phyloP scores from a whole-genome alignment of 108 stramenopile species.

The Nitzschia sp. region DNA sequence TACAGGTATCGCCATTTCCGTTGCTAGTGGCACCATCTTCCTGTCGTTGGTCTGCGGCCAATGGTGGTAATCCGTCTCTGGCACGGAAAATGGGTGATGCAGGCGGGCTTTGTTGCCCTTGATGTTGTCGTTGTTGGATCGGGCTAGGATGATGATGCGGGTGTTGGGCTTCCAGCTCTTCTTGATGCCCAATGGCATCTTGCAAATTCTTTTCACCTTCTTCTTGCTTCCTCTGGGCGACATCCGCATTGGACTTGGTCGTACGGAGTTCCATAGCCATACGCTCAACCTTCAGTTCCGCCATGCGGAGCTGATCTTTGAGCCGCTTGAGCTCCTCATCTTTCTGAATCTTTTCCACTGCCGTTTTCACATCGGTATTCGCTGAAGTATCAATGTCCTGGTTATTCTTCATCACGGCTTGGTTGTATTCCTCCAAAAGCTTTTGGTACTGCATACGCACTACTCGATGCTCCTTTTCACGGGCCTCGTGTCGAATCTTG shows the following conservation, averaged over 20 bases:
- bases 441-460: constrained; percentile 15
- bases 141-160: neutral
- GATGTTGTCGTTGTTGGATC: neutral
- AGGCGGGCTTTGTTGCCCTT: neutral
- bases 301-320: constrained; percentile 1
- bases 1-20: neutral
- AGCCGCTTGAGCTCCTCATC: constrained; percentile 11
- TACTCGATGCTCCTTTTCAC: constrained; percentile 13
- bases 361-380: neutral
- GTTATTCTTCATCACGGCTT: neutral
- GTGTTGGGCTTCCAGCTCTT: neutral
- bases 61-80: neutral
- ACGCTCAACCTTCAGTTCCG: constrained; percentile 8
- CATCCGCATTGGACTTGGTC: constrained; percentile 5
- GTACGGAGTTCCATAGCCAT: neutral
- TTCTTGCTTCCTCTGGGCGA: constrained; percentile 11
- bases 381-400: neutral
- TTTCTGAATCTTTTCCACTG: neutral
- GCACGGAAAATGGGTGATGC: neutral
- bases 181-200: neutral
- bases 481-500: constrained; percentile 13
- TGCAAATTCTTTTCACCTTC: neutral
- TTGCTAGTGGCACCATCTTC: neutral
- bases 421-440: neutral
- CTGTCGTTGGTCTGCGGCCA: neutral